These are phyloP conservation scores for Polygonum aviculare DNA, from an alignment of 148 eudicot genomes.

Conservation along the genomic window DNA sequence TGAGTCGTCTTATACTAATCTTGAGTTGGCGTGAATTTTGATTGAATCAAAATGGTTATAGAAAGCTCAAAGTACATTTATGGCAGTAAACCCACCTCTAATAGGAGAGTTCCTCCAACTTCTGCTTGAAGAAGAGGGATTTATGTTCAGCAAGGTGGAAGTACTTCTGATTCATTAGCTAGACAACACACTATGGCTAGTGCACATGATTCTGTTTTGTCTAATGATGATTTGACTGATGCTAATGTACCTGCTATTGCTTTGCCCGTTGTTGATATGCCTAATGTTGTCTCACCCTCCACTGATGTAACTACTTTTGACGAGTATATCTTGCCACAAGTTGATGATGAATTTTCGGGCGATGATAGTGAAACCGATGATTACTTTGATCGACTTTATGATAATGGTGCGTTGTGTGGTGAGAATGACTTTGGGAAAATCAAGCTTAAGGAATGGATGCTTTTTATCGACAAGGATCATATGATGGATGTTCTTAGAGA, in stretches of 20 bases:
- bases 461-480: background rate
- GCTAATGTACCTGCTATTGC: background rate
- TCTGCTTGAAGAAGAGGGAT: background rate
- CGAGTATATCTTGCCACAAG: background rate
- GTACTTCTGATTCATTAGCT: background rate
- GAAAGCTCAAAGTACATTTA: too few relatives aligned
- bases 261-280: too few relatives aligned
- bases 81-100: background rate
- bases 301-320: too few relatives aligned
- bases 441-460: background rate
- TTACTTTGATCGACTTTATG: background rate
- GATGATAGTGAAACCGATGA: background rate
- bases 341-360: background rate
- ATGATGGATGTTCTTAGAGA: background rate
- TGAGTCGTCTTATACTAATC: background rate
- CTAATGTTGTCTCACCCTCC: background rate
- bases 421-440: background rate
- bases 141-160: background rate
- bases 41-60: background rate
- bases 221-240: too few relatives aligned
- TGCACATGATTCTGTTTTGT: too few relatives aligned
- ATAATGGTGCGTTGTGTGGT: background rate
- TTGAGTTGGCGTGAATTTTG: background rate
- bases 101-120: background rate
- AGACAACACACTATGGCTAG: background rate